Conservation (phyloP, 192 early-diverging fungal genomes). For the Coemansia sp. region DNA sequence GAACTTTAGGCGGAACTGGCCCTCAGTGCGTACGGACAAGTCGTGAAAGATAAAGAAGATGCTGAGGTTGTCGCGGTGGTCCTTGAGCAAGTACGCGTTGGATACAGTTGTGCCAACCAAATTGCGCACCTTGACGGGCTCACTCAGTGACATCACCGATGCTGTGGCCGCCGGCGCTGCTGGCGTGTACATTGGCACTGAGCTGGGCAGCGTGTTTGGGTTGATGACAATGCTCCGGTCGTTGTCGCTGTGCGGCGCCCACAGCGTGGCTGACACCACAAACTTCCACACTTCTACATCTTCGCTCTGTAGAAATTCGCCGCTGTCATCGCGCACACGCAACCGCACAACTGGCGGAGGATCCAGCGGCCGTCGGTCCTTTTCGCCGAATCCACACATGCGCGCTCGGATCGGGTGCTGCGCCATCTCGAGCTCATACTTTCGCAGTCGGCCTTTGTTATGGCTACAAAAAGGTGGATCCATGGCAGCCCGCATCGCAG, state of each 20-base stretch:
- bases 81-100: conserved; percentile 66
- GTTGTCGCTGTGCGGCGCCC: conserved; percentile 34
- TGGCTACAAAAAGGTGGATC: conserved; percentile 20
- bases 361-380: conserved; percentile 68
- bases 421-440: conserved; percentile 63
- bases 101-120: conserved; percentile 70
- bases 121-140: conserved; percentile 61
- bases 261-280: conserved; percentile 50
- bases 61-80: conserved; percentile 63
- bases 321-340: conserved; percentile 56
- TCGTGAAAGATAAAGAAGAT: conserved; percentile 83
- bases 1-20: conserved; percentile 68
- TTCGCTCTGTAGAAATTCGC: conserved; percentile 56
- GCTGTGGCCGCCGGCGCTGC: conserved; percentile 20
- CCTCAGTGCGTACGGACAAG: conserved; percentile 74
- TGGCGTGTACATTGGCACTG: conserved; percentile 39
- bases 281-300: conserved; percentile 54
- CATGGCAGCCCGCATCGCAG: background rate
- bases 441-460: conserved; percentile 44
- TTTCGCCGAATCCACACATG: conserved; percentile 79
- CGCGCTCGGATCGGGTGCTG: conserved; percentile 73
- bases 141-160: conserved; percentile 46
- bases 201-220: conserved; percentile 45
- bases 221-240: conserved; percentile 54
- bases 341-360: conserved; percentile 69